Evolutionary conservation across 371 early-diverging fungal genomes (phyloP).

Genomic region (Coemansia linderi): DNA sequence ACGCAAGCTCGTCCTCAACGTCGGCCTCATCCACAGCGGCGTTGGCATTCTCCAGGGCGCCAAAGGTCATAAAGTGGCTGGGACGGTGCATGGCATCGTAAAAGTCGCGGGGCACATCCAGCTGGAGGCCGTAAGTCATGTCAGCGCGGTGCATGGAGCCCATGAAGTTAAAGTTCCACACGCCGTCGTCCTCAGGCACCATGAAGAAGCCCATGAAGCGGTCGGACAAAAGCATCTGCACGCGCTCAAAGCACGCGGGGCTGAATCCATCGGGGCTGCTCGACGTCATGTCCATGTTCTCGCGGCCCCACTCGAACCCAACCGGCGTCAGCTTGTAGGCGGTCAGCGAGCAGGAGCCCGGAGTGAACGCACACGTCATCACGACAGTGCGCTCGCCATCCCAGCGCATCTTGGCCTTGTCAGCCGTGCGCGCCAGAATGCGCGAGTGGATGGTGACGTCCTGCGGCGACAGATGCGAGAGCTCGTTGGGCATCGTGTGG

Average conservation of each 20-base stretch:
- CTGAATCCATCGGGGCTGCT: constrained; percentile 86
- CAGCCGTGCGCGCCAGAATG: constrained; percentile 65
- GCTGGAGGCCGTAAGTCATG: constrained; percentile 85
- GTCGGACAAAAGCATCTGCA: constrained; percentile 93
- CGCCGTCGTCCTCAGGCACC: constrained; percentile 83
- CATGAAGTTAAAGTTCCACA: constrained; percentile 98
- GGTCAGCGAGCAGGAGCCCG: constrained; percentile 94
- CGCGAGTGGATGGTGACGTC: constrained; percentile 90
- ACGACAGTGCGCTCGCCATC: constrained; percentile 92
- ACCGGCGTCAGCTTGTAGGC: constrained; percentile 93
- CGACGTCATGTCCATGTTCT: constrained; percentile 69
- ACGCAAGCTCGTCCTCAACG: constrained; percentile 54
- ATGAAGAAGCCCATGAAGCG: constrained; percentile 96
- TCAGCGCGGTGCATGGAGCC: constrained; percentile 87
- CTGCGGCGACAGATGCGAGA: constrained; percentile 87
- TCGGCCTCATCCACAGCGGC: constrained; percentile 40
- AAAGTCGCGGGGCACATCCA: constrained; percentile 94
- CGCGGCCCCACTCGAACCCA: constrained; percentile 94
- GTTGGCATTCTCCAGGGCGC: constrained; percentile 63
- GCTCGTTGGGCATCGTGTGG: constrained; percentile 94
- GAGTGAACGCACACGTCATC: constrained; percentile 94
- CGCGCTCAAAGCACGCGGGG: constrained; percentile 89
- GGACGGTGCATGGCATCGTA: constrained; percentile 96
- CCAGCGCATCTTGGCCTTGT: constrained; percentile 69
- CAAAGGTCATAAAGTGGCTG: constrained; percentile 94